A percentile compares a stretch with the other conserved stretches of the same genome.
Conservation (phyloP, 2,329 filamentous ascomycete species). For the Coleophoma eucalyptorum region DNA sequence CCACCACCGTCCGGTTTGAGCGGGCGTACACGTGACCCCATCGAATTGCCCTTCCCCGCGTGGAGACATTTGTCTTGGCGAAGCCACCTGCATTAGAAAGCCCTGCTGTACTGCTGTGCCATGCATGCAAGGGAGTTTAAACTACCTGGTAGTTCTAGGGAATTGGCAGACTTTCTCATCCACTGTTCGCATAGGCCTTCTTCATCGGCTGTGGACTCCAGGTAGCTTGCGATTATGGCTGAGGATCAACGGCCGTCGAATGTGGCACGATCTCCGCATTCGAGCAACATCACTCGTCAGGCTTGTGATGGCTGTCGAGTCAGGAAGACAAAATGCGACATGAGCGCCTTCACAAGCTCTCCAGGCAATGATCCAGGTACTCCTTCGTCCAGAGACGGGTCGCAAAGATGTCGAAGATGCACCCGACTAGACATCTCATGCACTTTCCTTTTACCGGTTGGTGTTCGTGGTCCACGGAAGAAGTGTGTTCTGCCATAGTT, state of each 20-base stretch:
- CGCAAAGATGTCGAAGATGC: constrained; percentile 1
- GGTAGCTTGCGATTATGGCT: too few species aligned
- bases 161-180: too few species aligned
- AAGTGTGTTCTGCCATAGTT: background rate
- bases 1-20: too few species aligned
- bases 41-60: too few species aligned
- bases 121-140: too few species aligned
- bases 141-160: too few species aligned
- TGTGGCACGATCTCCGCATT: background rate
- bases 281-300: constrained; percentile 1
- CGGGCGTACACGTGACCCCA: too few species aligned
- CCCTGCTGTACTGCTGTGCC: too few species aligned
- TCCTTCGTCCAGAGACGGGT: background rate
- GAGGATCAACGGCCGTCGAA: background rate
- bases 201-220: too few species aligned
- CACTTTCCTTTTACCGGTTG: constrained; percentile 2
- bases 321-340: constrained; percentile 1
- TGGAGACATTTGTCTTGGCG: too few species aligned
- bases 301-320: constrained; percentile 5
- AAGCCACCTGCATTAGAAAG: too few species aligned
- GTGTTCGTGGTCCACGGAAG: background rate
- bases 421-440: background rate
- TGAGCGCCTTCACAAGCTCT: background rate
- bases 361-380: background rate
- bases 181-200: too few species aligned